These are phyloP conservation scores for Blumeria hordei DNA, from an alignment of 2,329 filamentous ascomycete species.

Conservation along the genomic window DNA sequence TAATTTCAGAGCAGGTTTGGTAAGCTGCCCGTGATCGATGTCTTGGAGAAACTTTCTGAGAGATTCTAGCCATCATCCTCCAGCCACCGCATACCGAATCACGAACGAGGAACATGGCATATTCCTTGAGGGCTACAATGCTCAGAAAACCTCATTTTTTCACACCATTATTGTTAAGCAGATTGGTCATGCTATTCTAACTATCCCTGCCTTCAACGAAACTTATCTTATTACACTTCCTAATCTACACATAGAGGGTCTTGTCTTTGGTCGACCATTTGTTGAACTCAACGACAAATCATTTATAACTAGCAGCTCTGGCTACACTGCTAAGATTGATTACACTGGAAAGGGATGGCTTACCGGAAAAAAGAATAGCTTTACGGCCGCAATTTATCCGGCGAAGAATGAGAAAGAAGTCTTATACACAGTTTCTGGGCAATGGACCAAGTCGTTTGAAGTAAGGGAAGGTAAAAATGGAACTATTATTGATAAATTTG, in stretches of 20 bases:
- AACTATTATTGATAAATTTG: slow-evolving; percentile 32
- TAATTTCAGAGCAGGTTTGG: slow-evolving; percentile 88
- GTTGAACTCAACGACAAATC: slow-evolving; percentile 72
- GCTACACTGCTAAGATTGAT: slow-evolving; percentile 73
- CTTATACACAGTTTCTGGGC: slow-evolving; percentile 62
- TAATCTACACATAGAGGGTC: slow-evolving; percentile 74
- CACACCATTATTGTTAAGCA: slow-evolving; percentile 89
- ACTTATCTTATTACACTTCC: slow-evolving; percentile 82
- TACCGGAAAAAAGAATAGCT: slow-evolving; percentile 83
- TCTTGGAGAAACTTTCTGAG: neutral
- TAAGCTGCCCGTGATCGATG: slow-evolving; percentile 12
- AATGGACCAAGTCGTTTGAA: slow-evolving; percentile 69
- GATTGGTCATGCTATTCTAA: slow-evolving; percentile 68
- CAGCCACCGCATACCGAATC: slow-evolving; percentile 84
- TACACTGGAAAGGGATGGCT: slow-evolving; percentile 90
- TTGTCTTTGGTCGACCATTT: slow-evolving; percentile 69
- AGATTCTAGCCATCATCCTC: slow-evolving; percentile 52
- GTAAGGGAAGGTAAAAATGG: slow-evolving; percentile 42
- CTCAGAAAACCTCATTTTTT: slow-evolving; percentile 85
- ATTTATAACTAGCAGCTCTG: slow-evolving; percentile 66
- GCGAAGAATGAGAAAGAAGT: slow-evolving; percentile 48
- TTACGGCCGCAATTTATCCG: slow-evolving; percentile 49
- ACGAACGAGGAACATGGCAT: slow-evolving; percentile 68
- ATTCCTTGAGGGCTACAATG: slow-evolving; percentile 68
- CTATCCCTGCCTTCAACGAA: slow-evolving; percentile 31